Conservation (phyloP, 2,329 filamentous ascomycete genomes). For the Aspergillus aculeatus region DNA sequence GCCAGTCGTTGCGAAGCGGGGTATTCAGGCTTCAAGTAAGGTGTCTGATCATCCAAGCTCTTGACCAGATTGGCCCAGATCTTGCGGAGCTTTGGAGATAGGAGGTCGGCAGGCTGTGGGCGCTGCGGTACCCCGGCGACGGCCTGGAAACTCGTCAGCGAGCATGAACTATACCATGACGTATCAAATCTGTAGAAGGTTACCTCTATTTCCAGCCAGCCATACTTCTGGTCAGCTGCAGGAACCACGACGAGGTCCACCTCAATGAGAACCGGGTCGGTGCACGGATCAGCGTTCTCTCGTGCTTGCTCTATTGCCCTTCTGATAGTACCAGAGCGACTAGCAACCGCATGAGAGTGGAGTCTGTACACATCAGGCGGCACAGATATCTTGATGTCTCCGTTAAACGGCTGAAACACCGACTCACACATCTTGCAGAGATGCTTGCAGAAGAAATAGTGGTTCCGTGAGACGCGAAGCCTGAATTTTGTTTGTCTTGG, state of each 20-base stretch:
- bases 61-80: constrained; percentile 17
- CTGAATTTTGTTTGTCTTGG: too few species aligned
- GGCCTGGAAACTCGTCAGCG: not conserved
- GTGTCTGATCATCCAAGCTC: constrained; percentile 10
- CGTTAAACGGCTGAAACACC: too few species aligned
- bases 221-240: constrained; percentile 9
- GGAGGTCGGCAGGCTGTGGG: too few species aligned
- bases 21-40: not conserved
- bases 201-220: constrained; percentile 13
- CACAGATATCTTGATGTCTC: too few species aligned
- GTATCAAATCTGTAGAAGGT: not conserved
- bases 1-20: not conserved
- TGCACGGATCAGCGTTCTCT: not conserved
- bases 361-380: not conserved
- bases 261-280: not conserved
- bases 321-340: too few species aligned
- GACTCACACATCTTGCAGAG: not conserved
- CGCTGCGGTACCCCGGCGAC: not conserved
- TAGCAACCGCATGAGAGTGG: not conserved
- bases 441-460: too few species aligned
- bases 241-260: constrained; percentile 1
- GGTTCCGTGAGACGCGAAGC: too few species aligned
- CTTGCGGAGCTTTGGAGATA: not conserved
- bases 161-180: not conserved
- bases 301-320: too few species aligned